Percentiles rank a stretch among this genome's conserved stretches.
These are phyloP conservation scores for Aspergillus egyptiacus DNA, from an alignment of 495 filamentous ascomycete genomes.

Conservation along the genomic window DNA sequence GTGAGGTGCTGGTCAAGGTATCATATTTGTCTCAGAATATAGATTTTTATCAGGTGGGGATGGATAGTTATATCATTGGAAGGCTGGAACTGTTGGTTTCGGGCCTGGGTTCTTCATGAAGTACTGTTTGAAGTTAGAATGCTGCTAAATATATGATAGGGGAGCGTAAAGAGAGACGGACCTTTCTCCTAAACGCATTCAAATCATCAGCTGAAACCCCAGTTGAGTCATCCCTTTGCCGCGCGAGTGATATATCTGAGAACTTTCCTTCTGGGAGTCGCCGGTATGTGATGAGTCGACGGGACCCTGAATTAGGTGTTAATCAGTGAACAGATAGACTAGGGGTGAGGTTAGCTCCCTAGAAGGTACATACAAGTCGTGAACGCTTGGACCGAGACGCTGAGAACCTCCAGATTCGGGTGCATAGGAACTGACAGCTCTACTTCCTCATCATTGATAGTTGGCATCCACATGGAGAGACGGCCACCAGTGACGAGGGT, in stretches of 20 bases:
- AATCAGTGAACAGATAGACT: not conserved
- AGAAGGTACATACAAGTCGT: constrained; percentile 64
- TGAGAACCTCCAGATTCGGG: constrained; percentile 67
- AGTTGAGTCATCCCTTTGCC: constrained; percentile 33
- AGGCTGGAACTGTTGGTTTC: not conserved
- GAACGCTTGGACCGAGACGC: constrained; percentile 78
- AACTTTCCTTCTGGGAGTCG: constrained; percentile 59
- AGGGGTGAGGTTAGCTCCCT: too few relatives aligned
- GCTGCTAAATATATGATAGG: not conserved
- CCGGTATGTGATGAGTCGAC: constrained; percentile 78
- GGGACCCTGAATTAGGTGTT: constrained; percentile 55
- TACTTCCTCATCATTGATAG: constrained; percentile 68
- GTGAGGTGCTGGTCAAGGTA: too few relatives aligned
- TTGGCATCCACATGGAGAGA: constrained; percentile 96
- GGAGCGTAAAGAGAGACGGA: constrained; percentile 12
- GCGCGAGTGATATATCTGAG: constrained; percentile 33
- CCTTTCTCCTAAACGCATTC: constrained; percentile 69
- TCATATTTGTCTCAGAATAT: too few relatives aligned
- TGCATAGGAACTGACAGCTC: constrained; percentile 75
- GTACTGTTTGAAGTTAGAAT: constrained; percentile 2
- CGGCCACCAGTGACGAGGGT: constrained; percentile 79
- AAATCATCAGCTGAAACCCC: constrained; percentile 63
- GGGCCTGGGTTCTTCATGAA: constrained; percentile 3
- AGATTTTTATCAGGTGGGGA: not conserved
- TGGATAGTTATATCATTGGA: not conserved